Base-by-base conservation (phyloP, 2,329 filamentous ascomycete genomes). In the Epichloe elymi region DNA sequence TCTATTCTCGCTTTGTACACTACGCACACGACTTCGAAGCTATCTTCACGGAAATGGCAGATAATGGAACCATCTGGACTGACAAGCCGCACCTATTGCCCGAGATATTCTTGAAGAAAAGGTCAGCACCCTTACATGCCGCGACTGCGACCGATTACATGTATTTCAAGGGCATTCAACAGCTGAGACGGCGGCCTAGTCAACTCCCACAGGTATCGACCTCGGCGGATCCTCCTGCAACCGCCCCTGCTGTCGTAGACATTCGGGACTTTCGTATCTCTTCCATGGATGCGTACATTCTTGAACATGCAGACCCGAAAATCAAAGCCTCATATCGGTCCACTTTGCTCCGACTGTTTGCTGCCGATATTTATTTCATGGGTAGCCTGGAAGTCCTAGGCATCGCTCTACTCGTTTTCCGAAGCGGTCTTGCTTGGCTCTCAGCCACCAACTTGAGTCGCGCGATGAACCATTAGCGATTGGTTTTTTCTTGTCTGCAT, bases 1-100 rank as follows among this genome's bases (percentile, higher is more conserved):
- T 88, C 60, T 88, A 88, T 66, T 73, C 76, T 12, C 74, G 82
- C 30, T 80, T 86, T 46, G 71, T 81, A 0, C 73, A 77, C 55
- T 85, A 86, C 59, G 70, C 76, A 0, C 73, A 83, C 58, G 76
- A 79, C 20, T 71, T 78, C 17, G 78, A 83, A 57, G 80, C 79
- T 1, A 67, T 86, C 33, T 77, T 81, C 51, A 72, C 74, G 53
- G 81, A 86, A 60, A 61, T 78, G 59, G 63, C 75, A 43, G 79
- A 80, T 52, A 83, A 74, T 55, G 67, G 70, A 39, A 86, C 81
- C 0, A 61, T 83, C 7, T 75, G 70, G 66, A 64, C 83, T 10
- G 78, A 80, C 5, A 71, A 71, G 12, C 74, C 76, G 1, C 69
- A 78, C 12, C 57, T 79, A 2, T 63, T 86, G 10, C 67, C 69